Evolutionary conservation across 345 rosid species (phyloP).

Genomic region (Sisymbrium altissimum): DNA sequence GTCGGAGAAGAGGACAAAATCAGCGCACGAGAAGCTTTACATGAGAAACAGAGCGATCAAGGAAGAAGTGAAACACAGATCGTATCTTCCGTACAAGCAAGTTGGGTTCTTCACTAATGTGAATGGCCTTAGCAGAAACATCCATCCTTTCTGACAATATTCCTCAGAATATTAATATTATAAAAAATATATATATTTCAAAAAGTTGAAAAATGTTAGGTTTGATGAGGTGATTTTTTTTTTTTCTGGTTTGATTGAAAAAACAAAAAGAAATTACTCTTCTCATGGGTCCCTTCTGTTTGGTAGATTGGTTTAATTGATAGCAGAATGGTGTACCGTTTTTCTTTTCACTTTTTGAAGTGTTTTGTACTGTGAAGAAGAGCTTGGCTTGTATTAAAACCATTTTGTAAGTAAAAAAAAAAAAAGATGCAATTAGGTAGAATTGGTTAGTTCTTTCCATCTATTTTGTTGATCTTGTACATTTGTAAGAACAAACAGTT

Average conservation of each 20-base stretch:
- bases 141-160: constrained; percentile 55
- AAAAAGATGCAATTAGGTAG: background rate
- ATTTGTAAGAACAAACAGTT: background rate
- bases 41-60: constrained; percentile 45
- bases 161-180: background rate
- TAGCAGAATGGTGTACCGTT: constrained; percentile 12
- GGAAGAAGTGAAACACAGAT: constrained; percentile 51
- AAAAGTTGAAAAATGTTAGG: too few relatives aligned
- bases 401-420: constrained; percentile 8
- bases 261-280: constrained; percentile 1
- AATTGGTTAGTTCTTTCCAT: background rate
- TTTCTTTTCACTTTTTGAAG: background rate
- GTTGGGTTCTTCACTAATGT: constrained; percentile 70
- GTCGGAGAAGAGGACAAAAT: constrained; percentile 8
- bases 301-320: constrained; percentile 16
- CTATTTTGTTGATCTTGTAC: background rate
- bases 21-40: constrained; percentile 53
- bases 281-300: constrained; percentile 19
- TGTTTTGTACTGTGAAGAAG: constrained; percentile 5
- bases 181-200: too few relatives aligned
- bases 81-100: constrained; percentile 64
- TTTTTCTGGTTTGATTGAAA: background rate
- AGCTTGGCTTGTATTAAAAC: constrained; percentile 20
- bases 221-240: background rate
- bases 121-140: constrained; percentile 57